Percentiles rank a stretch among this genome's conserved stretches.
These are phyloP conservation scores for Diaporthe velutina DNA, from an alignment of 2,329 filamentous ascomycete species.

Conservation along the genomic window DNA sequence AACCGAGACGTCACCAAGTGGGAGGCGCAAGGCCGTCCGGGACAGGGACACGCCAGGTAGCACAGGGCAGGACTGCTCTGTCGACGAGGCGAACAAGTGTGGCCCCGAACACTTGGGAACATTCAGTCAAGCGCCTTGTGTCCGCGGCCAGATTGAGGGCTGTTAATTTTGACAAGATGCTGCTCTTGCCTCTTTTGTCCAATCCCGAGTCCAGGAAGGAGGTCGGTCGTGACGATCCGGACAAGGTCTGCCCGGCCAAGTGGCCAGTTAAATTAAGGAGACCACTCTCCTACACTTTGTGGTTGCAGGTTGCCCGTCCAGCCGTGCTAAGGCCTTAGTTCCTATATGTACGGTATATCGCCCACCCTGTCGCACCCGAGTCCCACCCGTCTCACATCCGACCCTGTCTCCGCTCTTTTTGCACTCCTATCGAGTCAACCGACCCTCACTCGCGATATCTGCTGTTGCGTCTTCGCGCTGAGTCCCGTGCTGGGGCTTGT, in stretches of 20 bases:
- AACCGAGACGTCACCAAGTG: conserved; percentile 18
- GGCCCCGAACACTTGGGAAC: background rate
- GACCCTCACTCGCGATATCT: conserved; percentile 27
- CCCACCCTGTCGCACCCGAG: conserved; percentile 6
- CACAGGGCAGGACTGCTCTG: background rate
- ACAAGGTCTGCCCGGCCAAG: conserved; percentile 28
- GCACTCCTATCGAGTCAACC: conserved; percentile 3
- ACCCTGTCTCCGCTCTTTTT: conserved; percentile 19
- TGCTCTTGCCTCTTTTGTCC: conserved; percentile 31
- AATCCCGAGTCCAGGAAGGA: conserved; percentile 15
- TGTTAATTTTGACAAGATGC: conserved; percentile 24
- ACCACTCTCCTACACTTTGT: conserved; percentile 16
- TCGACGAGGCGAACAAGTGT: background rate
- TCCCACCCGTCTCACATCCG: conserved; percentile 17
- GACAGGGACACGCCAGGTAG: background rate
- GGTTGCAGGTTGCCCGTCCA: conserved; percentile 26
- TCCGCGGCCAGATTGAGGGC: background rate
- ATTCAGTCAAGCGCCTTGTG: conserved; percentile 3
- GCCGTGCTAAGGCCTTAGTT: conserved; percentile 7
- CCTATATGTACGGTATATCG: conserved; percentile 21
- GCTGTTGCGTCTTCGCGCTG: background rate
- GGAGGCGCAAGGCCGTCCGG: background rate
- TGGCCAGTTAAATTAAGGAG: conserved; percentile 35
- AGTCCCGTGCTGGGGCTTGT: conserved; percentile 18
- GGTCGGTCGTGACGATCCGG: conserved; percentile 1